Conservation (phyloP, 345 rosid species). For the Corymbia maculata region DNA sequence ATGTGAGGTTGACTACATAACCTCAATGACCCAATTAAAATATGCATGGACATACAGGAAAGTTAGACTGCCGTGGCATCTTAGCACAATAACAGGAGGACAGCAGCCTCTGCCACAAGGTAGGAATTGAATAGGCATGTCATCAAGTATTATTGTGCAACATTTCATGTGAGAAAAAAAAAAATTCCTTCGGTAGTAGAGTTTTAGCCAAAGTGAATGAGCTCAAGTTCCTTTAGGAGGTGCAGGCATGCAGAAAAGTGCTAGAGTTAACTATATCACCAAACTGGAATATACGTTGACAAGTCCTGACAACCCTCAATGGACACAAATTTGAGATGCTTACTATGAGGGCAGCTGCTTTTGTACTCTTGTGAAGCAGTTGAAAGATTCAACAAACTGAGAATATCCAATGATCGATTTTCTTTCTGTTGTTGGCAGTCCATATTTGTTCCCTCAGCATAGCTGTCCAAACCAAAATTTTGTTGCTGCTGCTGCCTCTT, state of each 20-base stretch:
- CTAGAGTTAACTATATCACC: neutral
- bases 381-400: conserved; percentile 48
- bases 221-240: neutral
- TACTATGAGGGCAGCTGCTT: conserved; percentile 22
- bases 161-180: neutral
- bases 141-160: neutral
- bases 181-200: neutral
- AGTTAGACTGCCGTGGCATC: neutral
- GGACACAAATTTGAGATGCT: neutral
- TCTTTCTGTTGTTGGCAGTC: conserved; percentile 16
- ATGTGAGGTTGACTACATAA: neutral
- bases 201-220: neutral
- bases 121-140: neutral
- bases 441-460: conserved; percentile 11
- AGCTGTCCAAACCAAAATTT: conserved; percentile 19
- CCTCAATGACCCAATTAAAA: neutral
- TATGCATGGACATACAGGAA: neutral
- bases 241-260: neutral
- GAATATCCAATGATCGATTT: conserved; percentile 66
- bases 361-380: conserved; percentile 19
- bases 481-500: conserved; percentile 44
- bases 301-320: neutral
- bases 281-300: neutral
- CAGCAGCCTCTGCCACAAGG: neutral
- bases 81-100: neutral